These are phyloP conservation scores for Alternaria consortialis DNA, from an alignment of 2,329 filamentous ascomycete genomes.

Conservation along the genomic window DNA sequence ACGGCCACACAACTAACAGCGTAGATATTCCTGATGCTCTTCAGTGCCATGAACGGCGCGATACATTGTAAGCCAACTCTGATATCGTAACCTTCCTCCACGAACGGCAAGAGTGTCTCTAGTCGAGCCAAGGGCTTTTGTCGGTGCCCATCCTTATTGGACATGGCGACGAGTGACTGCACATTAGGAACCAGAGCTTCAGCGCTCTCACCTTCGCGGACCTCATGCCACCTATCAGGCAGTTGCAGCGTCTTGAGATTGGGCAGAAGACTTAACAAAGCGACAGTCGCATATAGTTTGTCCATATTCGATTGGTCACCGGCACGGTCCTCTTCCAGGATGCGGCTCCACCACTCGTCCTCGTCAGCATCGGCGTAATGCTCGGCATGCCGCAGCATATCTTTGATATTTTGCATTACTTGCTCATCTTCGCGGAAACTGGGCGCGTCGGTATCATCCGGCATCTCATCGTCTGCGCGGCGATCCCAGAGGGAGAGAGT, in stretches of 20 bases:
- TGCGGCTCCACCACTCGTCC: constrained; percentile 40
- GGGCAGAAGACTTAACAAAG: constrained; percentile 40
- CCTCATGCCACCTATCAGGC: constrained; percentile 39
- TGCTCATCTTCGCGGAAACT: constrained; percentile 32
- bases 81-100: constrained; percentile 41
- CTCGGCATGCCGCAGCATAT: constrained; percentile 25
- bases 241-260: constrained; percentile 43
- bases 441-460: neutral
- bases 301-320: constrained; percentile 22
- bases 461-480: constrained; percentile 15
- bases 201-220: constrained; percentile 26
- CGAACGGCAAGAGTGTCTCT: constrained; percentile 43
- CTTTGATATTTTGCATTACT: constrained; percentile 33
- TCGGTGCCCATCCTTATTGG: constrained; percentile 19
- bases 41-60: constrained; percentile 39
- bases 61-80: constrained; percentile 40
- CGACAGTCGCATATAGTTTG: constrained; percentile 34
- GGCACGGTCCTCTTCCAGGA: constrained; percentile 33
- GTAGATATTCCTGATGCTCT: constrained; percentile 39
- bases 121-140: constrained; percentile 33
- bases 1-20: constrained; percentile 44
- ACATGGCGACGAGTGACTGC: constrained; percentile 26
- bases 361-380: constrained; percentile 26
- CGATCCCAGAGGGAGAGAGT: constrained; percentile 38
- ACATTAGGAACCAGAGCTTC: constrained; percentile 30